Conservation (phyloP, 164 flowering plant genomes). For the Vitis cinerea region DNA sequence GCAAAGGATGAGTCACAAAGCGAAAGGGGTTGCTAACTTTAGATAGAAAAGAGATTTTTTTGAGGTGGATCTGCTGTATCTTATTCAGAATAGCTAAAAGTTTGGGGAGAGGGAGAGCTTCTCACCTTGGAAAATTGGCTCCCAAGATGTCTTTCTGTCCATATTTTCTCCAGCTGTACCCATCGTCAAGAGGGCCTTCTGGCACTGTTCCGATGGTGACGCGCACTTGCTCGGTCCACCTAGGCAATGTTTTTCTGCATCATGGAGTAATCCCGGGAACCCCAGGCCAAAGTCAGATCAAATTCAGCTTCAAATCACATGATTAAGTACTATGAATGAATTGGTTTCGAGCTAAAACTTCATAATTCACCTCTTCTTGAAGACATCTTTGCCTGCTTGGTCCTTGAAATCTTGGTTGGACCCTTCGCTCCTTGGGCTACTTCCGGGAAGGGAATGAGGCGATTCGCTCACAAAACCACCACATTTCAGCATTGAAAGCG, state of each 20-base stretch:
- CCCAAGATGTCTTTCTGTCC: slow-evolving; percentile 84
- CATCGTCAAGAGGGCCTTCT: slow-evolving; percentile 56
- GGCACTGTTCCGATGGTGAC: slow-evolving; percentile 29
- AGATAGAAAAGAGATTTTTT: no score
- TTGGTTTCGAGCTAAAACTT: no score
- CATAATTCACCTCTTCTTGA: slow-evolving; percentile 39
- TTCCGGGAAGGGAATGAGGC: slow-evolving; percentile 4
- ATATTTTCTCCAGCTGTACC: slow-evolving; percentile 76
- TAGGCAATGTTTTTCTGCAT: slow-evolving; percentile 37
- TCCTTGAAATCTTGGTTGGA: slow-evolving; percentile 16
- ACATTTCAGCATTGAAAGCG: slow-evolving; percentile 31
- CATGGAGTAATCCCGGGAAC: neutral
- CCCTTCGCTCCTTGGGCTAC: slow-evolving; percentile 30
- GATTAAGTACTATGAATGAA: no score
- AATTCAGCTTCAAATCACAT: no score
- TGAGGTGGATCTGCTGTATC: no score
- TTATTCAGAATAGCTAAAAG: no score
- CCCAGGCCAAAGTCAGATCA: no score
- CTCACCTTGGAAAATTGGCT: slow-evolving; percentile 69
- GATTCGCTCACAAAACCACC: slow-evolving; percentile 10
- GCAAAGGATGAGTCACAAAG: no score
- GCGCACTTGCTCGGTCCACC: slow-evolving; percentile 33
- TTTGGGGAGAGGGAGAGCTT: neutral
- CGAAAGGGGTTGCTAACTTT: no score
- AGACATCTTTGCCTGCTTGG: slow-evolving; percentile 11